phyloP scores from a whole-genome alignment of 2,329 filamentous ascomycete genomes.

The Colletotrichum sp. region DNA sequence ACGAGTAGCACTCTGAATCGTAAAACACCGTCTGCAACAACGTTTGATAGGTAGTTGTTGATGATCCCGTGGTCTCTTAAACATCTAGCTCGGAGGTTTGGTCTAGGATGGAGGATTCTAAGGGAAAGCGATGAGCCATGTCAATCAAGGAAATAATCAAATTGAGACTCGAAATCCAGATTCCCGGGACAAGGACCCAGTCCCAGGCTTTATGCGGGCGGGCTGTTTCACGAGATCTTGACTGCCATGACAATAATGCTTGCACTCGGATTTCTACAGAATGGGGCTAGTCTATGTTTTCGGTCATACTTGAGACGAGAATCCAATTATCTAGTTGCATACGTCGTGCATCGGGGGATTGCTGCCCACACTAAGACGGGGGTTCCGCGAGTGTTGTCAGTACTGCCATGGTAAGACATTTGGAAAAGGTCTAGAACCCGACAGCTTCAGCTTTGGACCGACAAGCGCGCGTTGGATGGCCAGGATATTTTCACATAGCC shows the following conservation, averaged over 20 bases:
- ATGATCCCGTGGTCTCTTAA: background rate
- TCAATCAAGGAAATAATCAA: background rate
- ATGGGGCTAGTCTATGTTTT: background rate
- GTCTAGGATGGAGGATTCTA: background rate
- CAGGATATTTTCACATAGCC: background rate
- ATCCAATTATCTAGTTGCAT: slow-evolving; percentile 4
- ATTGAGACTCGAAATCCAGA: background rate
- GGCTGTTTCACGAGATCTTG: background rate
- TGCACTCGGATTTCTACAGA: background rate
- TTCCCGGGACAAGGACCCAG: background rate
- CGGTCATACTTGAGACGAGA: background rate
- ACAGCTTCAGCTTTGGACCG: background rate
- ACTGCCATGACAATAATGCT: background rate
- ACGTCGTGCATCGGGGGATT: background rate
- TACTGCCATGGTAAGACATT: background rate
- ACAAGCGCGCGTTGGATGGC: background rate
- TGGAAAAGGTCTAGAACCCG: background rate
- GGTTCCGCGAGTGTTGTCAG: background rate
- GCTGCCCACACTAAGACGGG: background rate
- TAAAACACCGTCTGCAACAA: background rate
- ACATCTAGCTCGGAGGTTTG: background rate
- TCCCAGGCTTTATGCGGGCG: background rate
- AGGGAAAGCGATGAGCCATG: background rate
- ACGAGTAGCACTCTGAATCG: background rate
- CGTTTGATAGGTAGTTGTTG: background rate